Evolutionary conservation across 371 early-diverging fungal species (phyloP).

Genomic region (Thermomucor indicae-seudaticae): DNA sequence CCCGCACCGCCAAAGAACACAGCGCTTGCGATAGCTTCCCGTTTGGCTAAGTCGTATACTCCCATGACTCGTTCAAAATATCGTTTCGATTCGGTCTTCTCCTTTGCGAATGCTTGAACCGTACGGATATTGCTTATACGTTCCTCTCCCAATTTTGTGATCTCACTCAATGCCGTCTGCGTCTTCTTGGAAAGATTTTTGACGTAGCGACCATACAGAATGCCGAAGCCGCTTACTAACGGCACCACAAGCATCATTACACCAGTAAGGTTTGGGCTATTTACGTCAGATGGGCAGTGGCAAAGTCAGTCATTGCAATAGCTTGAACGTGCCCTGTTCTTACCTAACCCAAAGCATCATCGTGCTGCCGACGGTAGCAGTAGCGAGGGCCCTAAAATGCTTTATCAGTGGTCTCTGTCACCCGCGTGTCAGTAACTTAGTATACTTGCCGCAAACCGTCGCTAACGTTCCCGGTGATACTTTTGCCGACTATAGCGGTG

Average conservation of each 20-base stretch:
- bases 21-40: conserved; percentile 69
- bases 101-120: conserved; percentile 74
- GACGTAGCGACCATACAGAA: conserved; percentile 72
- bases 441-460: conserved; percentile 65
- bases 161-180: conserved; percentile 68
- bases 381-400: conserved; percentile 41
- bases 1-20: conserved; percentile 78
- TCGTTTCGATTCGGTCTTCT: conserved; percentile 50
- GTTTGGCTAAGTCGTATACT: conserved; percentile 60
- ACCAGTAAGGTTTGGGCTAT: conserved; percentile 62
- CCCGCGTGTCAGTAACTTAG: background rate
- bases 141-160: conserved; percentile 76
- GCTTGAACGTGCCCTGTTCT: no score
- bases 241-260: conserved; percentile 80
- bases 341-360: conserved; percentile 75
- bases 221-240: conserved; percentile 67
- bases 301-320: no score
- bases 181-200: conserved; percentile 60
- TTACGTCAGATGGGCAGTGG: no score
- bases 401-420: background rate
- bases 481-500: conserved; percentile 73
- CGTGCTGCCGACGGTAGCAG: conserved; percentile 51
- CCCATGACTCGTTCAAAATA: conserved; percentile 52
- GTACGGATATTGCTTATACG: conserved; percentile 70
- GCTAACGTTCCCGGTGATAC: conserved; percentile 73